Base-by-base conservation (phyloP, 768 basidiomycete species). In the Lyophyllum shimeji region DNA sequence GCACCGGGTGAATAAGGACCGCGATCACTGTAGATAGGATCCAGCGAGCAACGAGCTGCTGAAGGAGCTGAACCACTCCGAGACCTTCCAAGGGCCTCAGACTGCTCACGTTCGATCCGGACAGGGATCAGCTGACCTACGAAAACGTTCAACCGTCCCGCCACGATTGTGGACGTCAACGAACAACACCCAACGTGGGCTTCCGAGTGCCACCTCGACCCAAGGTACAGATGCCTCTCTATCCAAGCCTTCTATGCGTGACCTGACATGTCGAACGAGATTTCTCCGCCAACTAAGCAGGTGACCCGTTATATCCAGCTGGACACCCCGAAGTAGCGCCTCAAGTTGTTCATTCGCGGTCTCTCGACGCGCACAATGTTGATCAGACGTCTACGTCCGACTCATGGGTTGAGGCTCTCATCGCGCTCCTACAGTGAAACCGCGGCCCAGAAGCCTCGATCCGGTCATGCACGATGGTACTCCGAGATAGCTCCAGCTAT, bases 401-500 rank as follows among this genome's bases (percentile, higher is more conserved):
- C 5, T 29, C 9, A 44, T 40, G 23, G 55, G 17, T 39, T 34
- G 33, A 53, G 23, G 53, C 52, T 56, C 34, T 62, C 53, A 56
- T 60, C 53, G 53, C 61, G 60, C 53, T 25, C 48, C 25, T 63
- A 62, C 55, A 57, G 57, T 53, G 51, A 64, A 31, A 40, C 48
- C 54, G 37, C 58, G 33, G 21, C 52, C 50, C 51, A 50, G 63
- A 58, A 65, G 44, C 61, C 62, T 5, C 74, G 68, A 53, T 83
- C 80, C 27, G 71, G 76, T 11, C 87, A 92, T 67, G 81, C 80
- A 6, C 73, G 77, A 60, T 85, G 87, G 79, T 93, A 93, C 69
- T 74, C 82, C 43, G 79, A 83, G 50, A 77, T 86, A 47, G 70
- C 87, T 37, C 91, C 91, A 24, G 82, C 82, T 29, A 92, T 92